Evolutionary conservation across 192 early-diverging fungal genomes (phyloP), one percentile per base, ranked within the genome.

Genomic region (Coemansia sp.): DNA sequence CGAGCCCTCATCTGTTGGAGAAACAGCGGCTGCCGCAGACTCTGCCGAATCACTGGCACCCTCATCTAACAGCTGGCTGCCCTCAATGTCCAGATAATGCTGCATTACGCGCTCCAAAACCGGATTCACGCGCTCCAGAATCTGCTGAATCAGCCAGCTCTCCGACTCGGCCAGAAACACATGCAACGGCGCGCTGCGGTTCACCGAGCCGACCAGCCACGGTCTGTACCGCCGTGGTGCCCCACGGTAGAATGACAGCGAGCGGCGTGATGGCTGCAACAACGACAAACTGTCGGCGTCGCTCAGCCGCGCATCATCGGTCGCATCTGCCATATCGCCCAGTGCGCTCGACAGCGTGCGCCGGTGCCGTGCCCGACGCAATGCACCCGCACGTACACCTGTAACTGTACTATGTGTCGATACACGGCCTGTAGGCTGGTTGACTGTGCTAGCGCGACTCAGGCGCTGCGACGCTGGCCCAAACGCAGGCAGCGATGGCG

Each of bases 141-240:
- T 45, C 66, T 81, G 79, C 60, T 81, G 73, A 10, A 81, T 81
- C 51, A 81, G 63, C 79, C 79, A 81, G 69, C 69, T 76, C 63
- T 81, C 79, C 4, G 68, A 66, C 4, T 76, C 73, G 1, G 79
- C 73, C 22, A 81, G 51, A 60, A 75, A 76, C 64, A 79, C 77
- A n/a, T 79, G 77, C 9, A 79, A 48, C 21, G 77, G 72, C 11
- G 77, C 64, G 39, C 63, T 74, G 25, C 77, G 64, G 62, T 71
- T 79, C 5, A 79, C 72, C 10, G 64, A 61, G 7, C 58, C 51
- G 11, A 79, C 55, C 3, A 79, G 67, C 77, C 77, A 79, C n/a
- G 77, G 77, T 1, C 70, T 63, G 57, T 79, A 79, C 5, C 76
- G 51, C 21, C 76, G 70, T 8, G 52, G 23, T 14, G 45, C 41